Conservation (phyloP, 1,284 basidiomycete genomes). For the Mycena citricolor region DNA sequence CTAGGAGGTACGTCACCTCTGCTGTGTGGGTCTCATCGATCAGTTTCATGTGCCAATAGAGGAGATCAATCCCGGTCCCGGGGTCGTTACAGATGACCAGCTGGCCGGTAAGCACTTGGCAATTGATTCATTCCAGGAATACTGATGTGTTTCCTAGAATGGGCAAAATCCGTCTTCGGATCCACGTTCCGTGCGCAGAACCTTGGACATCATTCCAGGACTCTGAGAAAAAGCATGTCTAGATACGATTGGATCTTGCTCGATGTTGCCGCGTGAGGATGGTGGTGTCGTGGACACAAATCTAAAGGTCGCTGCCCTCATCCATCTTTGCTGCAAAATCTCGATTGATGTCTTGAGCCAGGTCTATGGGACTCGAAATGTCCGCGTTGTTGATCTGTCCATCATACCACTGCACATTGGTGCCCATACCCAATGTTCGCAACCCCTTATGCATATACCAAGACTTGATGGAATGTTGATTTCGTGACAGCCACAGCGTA, state of each 20-base stretch:
- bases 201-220: constrained; percentile 4
- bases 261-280: constrained; percentile 59
- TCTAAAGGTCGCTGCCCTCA: constrained; percentile 37
- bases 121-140: neutral
- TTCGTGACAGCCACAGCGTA: constrained; percentile 12
- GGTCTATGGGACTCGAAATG: constrained; percentile 46
- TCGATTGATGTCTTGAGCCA: constrained; percentile 10
- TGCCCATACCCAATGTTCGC: constrained; percentile 33
- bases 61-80: constrained; percentile 41
- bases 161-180: constrained; percentile 28
- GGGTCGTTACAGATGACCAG: constrained; percentile 31
- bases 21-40: neutral
- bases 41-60: constrained; percentile 19
- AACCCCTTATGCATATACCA: neutral
- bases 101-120: constrained; percentile 20
- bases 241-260: constrained; percentile 44
- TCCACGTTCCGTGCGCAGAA: constrained; percentile 33
- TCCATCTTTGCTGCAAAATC: constrained; percentile 17
- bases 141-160: constrained; percentile 24
- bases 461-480: too few species aligned
- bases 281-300: constrained; percentile 48
- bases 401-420: constrained; percentile 38
- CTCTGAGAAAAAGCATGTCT: neutral
- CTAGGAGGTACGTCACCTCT: constrained; percentile 24
- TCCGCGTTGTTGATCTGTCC: constrained; percentile 44